phyloP scores from a whole-genome alignment of 2,329 filamentous ascomycete genomes.

The Arthrobotrys sphaeroides region DNA sequence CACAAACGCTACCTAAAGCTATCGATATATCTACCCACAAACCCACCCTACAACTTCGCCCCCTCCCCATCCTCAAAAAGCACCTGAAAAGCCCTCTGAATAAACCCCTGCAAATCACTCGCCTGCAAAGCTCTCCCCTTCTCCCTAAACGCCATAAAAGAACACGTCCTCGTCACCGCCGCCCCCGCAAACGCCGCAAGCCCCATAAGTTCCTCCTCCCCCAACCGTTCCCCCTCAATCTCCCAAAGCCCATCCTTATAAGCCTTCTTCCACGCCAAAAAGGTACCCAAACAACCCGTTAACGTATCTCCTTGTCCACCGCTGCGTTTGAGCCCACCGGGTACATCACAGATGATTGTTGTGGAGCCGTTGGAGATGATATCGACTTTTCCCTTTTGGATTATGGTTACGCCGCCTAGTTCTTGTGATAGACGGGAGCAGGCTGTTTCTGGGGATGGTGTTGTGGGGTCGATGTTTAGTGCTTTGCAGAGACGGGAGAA shows the following conservation, averaged over 20 bases:
- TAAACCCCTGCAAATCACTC: constrained; percentile 89
- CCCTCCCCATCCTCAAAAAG: constrained; percentile 76
- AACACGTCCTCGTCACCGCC: constrained; percentile 88
- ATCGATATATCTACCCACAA: too few species aligned
- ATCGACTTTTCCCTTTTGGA: constrained; percentile 87
- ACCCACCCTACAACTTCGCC: constrained; percentile 11
- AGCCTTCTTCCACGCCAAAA: constrained; percentile 86
- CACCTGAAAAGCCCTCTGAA: constrained; percentile 81
- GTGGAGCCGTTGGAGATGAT: constrained; percentile 80
- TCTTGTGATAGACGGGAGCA: constrained; percentile 76
- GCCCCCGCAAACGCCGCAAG: constrained; percentile 87
- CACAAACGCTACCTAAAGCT: too few species aligned
- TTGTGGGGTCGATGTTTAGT: constrained; percentile 71
- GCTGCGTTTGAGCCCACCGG: constrained; percentile 86
- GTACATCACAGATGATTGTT: constrained; percentile 78
- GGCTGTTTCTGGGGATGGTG: constrained; percentile 65
- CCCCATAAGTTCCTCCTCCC: constrained; percentile 70
- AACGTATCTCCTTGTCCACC: constrained; percentile 96
- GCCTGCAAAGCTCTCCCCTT: constrained; percentile 90
- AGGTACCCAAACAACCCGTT: constrained; percentile 86
- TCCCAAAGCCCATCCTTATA: constrained; percentile 87
- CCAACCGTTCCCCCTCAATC: constrained; percentile 62
- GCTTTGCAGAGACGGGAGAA: constrained; percentile 83
- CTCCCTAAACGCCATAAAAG: constrained; percentile 83
- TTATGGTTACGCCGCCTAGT: constrained; percentile 85